A percentile compares a stretch with the other conserved stretches of the same genome.
Evolutionary conservation across 2,329 filamentous ascomycete genomes (phyloP).

Genomic region (Drechslerella coelobrocha): DNA sequence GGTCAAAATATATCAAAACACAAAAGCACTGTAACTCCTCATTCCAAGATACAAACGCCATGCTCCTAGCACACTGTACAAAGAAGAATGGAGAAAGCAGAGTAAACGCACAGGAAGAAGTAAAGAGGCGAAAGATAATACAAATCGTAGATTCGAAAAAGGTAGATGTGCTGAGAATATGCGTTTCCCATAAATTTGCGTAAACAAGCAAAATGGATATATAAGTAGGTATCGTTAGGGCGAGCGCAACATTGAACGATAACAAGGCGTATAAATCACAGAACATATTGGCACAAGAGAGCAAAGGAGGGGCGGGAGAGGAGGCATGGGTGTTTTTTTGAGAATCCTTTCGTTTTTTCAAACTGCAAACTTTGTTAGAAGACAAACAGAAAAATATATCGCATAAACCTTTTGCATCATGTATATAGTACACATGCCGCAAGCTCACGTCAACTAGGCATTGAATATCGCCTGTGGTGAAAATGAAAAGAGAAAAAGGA

Average conservation of each 20-base stretch:
- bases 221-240: conserved; percentile 29
- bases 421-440: conserved; percentile 38
- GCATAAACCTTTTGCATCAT: conserved; percentile 33
- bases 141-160: background rate
- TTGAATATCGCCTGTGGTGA: conserved; percentile 36
- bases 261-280: conserved; percentile 16
- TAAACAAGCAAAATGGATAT: conserved; percentile 7
- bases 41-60: conserved; percentile 31
- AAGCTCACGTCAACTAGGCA: conserved; percentile 43
- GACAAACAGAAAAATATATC: conserved; percentile 12
- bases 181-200: conserved; percentile 18
- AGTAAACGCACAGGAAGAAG: conserved; percentile 11
- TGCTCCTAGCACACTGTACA: conserved; percentile 34
- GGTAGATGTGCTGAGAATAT: conserved; percentile 25
- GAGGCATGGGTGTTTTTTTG: conserved; percentile 23
- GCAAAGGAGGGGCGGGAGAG: conserved; percentile 9
- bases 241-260: conserved; percentile 16
- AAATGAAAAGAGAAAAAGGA: conserved; percentile 17
- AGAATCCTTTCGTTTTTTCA: background rate
- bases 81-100: conserved; percentile 8
- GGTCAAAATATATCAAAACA: conserved; percentile 11
- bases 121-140: conserved; percentile 6
- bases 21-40: conserved; percentile 38
- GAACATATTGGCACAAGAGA: conserved; percentile 33
- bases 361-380: conserved; percentile 14